Conservation (phyloP, 805 yeast genomes). For the Ogataea haglerorum region DNA sequence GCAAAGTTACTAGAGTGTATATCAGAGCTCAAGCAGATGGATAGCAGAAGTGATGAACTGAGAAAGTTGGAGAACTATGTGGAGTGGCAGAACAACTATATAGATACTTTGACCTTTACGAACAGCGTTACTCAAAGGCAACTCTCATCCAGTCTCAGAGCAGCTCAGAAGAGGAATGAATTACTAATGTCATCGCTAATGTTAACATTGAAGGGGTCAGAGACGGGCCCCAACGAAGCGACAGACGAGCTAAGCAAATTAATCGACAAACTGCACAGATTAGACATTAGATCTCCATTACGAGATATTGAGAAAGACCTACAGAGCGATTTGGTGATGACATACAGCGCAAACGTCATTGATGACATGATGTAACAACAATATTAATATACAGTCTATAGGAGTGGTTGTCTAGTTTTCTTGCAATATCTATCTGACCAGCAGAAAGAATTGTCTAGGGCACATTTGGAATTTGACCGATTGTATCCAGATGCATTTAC, state of each 20-base stretch:
- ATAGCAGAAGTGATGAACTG: conserved; percentile 5
- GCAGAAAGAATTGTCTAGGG: not conserved
- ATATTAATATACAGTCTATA: conserved; percentile 11
- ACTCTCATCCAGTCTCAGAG: conserved; percentile 3
- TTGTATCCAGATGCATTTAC: conserved; percentile 9
- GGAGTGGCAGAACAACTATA: conserved; percentile 26
- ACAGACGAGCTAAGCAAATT: conserved; percentile 7
- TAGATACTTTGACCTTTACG: conserved; percentile 21
- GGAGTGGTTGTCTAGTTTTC: conserved; percentile 2
- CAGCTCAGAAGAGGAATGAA: conserved; percentile 11
- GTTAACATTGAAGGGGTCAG: conserved; percentile 1
- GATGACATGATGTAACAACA: not conserved
- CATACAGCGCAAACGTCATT: conserved; percentile 1
- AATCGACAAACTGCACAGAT: conserved; percentile 8
- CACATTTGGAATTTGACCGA: conserved; percentile 5
- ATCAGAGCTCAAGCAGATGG: conserved; percentile 10
- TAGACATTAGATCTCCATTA: conserved; percentile 10
- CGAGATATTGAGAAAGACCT: conserved; percentile 12
- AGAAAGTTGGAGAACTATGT: conserved; percentile 24
- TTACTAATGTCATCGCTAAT: conserved; percentile 8
- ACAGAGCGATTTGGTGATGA: conserved; percentile 7
- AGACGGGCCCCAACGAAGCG: not conserved
- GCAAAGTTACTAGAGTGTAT: conserved; percentile 19
- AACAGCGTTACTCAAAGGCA: conserved; percentile 9
- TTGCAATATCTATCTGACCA: conserved; percentile 1